Base-by-base conservation (phyloP, 495 filamentous ascomycete species). In the Choiromyces venosus region DNA sequence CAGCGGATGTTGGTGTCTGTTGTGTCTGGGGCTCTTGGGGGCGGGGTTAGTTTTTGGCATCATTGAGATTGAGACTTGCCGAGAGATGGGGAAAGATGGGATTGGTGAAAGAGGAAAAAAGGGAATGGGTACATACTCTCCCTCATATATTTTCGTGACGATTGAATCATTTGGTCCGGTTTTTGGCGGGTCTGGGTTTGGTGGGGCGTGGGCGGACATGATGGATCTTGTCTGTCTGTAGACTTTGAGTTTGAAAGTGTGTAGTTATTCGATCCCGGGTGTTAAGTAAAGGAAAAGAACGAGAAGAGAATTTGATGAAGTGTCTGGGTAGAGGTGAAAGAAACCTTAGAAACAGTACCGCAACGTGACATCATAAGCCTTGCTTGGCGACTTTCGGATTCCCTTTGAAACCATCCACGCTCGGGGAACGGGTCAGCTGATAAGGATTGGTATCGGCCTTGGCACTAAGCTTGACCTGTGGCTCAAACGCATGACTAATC, bases 1-100 rank as follows among this genome's bases (percentile, higher is more conserved):
- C 97, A 99, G 76, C 95, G 92, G 81, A 93, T 84, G 75, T 89
- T 88, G 74, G 90, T 91, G 67, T 97, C 91, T 61, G 93, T 98
- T 9, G 93, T 90, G 74, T 96, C 89, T 36, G 89, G 86, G 29
- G 87, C 90, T 82, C 93, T 96, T 75, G 9, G 61, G 64, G 56
- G 39, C 33, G 25, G 19, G 52, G 70, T 72, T 64, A 77, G 66
- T 65, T 66, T 76, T 68, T 68, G 61, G 46, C 70, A 76, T 82
- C 8, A 72, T 77, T 73, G 80, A 73, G 73, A 68, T 61, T 72
- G 16, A 36, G 40, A 68, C 65, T 21, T n/a, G 6, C 33, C 14
- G 16, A 44, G 18, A n/a, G 52, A 38, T 37, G 7, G 66, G 70
- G 74, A 72, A 81, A 70, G 69, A 71, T 25, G 33, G 72, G 16